Conservation (phyloP, 129 eudicot genomes). For the Helianthus tuberosus region DNA sequence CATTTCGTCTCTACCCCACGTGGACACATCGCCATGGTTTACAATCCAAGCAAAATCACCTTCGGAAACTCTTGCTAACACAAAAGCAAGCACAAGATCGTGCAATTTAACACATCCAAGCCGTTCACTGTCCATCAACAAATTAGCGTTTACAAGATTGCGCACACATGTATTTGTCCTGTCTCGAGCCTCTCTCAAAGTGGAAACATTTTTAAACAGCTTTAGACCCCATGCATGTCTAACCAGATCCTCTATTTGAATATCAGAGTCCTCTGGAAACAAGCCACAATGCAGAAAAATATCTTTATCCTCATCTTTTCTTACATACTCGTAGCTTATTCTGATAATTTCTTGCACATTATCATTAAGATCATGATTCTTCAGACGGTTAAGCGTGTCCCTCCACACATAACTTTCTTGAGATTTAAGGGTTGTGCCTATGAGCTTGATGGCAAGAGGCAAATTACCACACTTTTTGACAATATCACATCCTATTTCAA, state of each 20-base stretch:
- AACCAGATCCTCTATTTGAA: constrained; percentile 1
- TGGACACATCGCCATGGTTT: background rate
- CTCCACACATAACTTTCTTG: background rate
- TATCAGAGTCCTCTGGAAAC: background rate
- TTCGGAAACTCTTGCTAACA: too few species aligned
- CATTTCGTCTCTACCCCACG: background rate
- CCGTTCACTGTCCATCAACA: background rate
- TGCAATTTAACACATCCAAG: constrained; percentile 12
- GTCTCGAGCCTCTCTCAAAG: constrained; percentile 1
- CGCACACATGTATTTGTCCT: background rate
- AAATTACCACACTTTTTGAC: constrained; percentile 14
- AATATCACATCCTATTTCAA: constrained; percentile 1
- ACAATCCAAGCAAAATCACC: background rate
- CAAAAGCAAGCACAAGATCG: constrained; percentile 6
- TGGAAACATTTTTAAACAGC: background rate
- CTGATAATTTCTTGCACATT: background rate
- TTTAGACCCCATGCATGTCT: constrained; percentile 16
- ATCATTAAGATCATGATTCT: background rate
- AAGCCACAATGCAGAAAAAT: constrained; percentile 15
- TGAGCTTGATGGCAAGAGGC: constrained; percentile 28
- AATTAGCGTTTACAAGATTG: constrained; percentile 12
- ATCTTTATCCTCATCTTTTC: too few species aligned
- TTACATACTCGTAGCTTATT: background rate
- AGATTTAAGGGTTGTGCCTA: background rate
- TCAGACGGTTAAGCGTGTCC: background rate